Percentiles rank a stretch among this genome's conserved stretches.
Evolutionary conservation across 352 stramenopile species (phyloP).

Genomic region (Phytophthora melonis): DNA sequence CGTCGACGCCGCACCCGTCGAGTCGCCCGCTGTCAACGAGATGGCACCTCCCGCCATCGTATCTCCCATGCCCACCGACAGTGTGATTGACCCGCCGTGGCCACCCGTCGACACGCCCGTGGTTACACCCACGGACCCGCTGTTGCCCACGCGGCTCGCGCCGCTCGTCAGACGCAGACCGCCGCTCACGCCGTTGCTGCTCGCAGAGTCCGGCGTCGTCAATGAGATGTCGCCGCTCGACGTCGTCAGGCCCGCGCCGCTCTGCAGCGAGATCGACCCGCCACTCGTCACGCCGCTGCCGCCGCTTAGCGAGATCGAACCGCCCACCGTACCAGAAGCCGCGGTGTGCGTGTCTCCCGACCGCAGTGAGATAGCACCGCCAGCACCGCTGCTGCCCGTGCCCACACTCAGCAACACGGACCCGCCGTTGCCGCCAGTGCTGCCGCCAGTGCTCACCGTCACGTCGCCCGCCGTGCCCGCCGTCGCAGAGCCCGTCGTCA

Average conservation of each 20-base stretch:
- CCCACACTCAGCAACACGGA: constrained; percentile 19
- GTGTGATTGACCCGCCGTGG: constrained; percentile 12
- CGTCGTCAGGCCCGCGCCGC: constrained; percentile 33
- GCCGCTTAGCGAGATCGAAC: constrained; percentile 3
- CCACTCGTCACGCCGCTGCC: constrained; percentile 33
- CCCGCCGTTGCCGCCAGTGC: constrained; percentile 13
- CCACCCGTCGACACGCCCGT: constrained; percentile 13
- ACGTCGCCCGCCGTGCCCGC: constrained; percentile 32
- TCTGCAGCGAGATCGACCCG: constrained; percentile 40
- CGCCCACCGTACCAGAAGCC: neutral
- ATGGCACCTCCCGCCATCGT: constrained; percentile 20
- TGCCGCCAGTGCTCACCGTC: constrained; percentile 11
- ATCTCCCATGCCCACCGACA: constrained; percentile 8
- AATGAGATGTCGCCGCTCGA: constrained; percentile 36
- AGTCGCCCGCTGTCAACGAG: constrained; percentile 19
- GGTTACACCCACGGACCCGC: constrained; percentile 20
- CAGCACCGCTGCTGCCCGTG: constrained; percentile 8
- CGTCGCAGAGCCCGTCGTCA: neutral
- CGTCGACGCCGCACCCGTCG: neutral
- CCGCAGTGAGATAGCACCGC: neutral
- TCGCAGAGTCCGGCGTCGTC: constrained; percentile 7
- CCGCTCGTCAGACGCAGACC: constrained; percentile 13
- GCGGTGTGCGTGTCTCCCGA: neutral
- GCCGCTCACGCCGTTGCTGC: neutral
- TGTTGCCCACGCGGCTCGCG: constrained; percentile 25